Evolutionary conservation across 1,284 basidiomycete genomes (phyloP).

Genomic region (Entoloma clypeatum): DNA sequence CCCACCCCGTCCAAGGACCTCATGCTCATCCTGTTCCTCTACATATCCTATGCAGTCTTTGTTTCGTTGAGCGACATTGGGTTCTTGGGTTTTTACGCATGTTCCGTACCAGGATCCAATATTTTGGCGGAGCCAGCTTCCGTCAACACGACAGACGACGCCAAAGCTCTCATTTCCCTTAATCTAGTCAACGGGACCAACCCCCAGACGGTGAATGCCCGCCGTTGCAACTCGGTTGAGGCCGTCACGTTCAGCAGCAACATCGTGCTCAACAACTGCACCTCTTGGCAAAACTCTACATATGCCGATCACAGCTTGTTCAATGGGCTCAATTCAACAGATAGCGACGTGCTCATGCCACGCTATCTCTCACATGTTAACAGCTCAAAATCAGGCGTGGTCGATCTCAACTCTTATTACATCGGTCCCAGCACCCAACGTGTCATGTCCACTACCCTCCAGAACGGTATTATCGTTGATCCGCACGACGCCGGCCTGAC

Average conservation of each 20-base stretch:
- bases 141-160: neutral
- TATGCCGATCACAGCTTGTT: conserved; percentile 6
- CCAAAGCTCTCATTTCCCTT: neutral
- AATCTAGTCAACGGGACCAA: conserved; percentile 8
- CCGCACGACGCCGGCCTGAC: conserved; percentile 17
- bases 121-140: conserved; percentile 6
- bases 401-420: conserved; percentile 18
- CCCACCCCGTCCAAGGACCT: conserved; percentile 12
- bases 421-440: conserved; percentile 9
- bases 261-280: neutral
- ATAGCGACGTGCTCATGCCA: conserved; percentile 10
- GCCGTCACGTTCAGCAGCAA: neutral
- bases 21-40: conserved; percentile 6
- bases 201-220: conserved; percentile 1
- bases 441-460: conserved; percentile 10
- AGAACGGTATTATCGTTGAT: conserved; percentile 15
- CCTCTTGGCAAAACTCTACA: conserved; percentile 7
- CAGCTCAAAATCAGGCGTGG: neutral
- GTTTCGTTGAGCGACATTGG: conserved; percentile 11
- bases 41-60: conserved; percentile 7
- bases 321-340: conserved; percentile 3
- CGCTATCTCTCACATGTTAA: neutral
- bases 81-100: conserved; percentile 10
- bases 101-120: conserved; percentile 4
- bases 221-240: conserved; percentile 5